These are phyloP conservation scores for Claviceps citrina DNA, from an alignment of 2,329 filamentous ascomycete genomes.

Conservation along the genomic window DNA sequence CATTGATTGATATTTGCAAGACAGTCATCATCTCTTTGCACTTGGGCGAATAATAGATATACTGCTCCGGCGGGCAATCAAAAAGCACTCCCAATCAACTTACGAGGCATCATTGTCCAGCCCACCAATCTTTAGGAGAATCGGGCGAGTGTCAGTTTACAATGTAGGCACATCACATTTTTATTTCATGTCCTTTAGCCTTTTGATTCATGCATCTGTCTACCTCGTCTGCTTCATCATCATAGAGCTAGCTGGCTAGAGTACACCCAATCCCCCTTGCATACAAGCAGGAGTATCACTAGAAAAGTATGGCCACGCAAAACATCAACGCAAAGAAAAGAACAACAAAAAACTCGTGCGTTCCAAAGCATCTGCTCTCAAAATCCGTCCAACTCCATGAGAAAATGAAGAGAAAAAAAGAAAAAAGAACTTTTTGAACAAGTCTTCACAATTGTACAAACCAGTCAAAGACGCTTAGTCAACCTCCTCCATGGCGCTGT, in stretches of 20 bases:
- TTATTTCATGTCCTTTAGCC: constrained; percentile 10
- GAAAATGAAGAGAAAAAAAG: constrained; percentile 5
- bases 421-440: constrained; percentile 21
- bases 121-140: too few species aligned
- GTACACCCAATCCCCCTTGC: constrained; percentile 19
- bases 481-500: constrained; percentile 99
- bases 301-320: constrained; percentile 22
- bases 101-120: too few species aligned
- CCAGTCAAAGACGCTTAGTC: constrained; percentile 47
- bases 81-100: too few species aligned
- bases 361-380: constrained; percentile 18
- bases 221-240: constrained; percentile 27
- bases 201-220: constrained; percentile 22
- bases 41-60: too few species aligned
- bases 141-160: too few species aligned
- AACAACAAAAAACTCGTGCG: constrained; percentile 12
- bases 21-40: too few species aligned
- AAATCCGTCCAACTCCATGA: constrained; percentile 26
- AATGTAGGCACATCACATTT: too few species aligned
- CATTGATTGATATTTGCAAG: too few species aligned
- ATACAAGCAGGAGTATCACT: constrained; percentile 7
- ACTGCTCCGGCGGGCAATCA: too few species aligned
- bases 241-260: constrained; percentile 25
- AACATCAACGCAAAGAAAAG: constrained; percentile 14
- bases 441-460: constrained; percentile 20